A percentile compares a stretch with the other conserved stretches of the same genome.
These are phyloP conservation scores for Helotiales sp. DNA, from an alignment of 2,329 filamentous ascomycete genomes.

Conservation along the genomic window DNA sequence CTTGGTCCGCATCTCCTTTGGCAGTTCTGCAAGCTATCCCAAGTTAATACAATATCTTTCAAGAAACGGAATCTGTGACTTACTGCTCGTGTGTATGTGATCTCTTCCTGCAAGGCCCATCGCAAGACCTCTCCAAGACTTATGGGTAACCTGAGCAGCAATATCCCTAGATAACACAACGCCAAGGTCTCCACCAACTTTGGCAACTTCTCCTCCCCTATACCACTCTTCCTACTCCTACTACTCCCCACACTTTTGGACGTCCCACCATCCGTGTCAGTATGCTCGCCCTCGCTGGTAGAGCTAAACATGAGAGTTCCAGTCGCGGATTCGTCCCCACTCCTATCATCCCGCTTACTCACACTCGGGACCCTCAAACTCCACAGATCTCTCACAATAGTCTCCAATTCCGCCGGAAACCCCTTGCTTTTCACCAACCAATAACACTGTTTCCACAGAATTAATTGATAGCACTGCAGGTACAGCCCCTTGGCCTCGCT, in stretches of 20 bases:
- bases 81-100: constrained; percentile 72
- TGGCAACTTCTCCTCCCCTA: constrained; percentile 48
- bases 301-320: constrained; percentile 37
- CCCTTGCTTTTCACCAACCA: constrained; percentile 69
- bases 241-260: constrained; percentile 46
- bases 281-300: constrained; percentile 36
- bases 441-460: constrained; percentile 77
- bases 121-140: constrained; percentile 69
- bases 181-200: constrained; percentile 72
- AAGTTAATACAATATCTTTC: background rate
- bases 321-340: constrained; percentile 35
- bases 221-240: constrained; percentile 33
- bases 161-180: constrained; percentile 75
- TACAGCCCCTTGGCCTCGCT: constrained; percentile 74
- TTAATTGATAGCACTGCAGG: constrained; percentile 79
- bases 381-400: constrained; percentile 83
- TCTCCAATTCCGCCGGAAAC: constrained; percentile 73
- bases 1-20: constrained; percentile 63
- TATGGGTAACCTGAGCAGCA: constrained; percentile 76
- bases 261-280: constrained; percentile 37
- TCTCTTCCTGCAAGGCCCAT: constrained; percentile 66
- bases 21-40: constrained; percentile 54
- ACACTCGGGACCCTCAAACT: constrained; percentile 51
- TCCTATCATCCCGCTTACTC: constrained; percentile 37
- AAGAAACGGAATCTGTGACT: constrained; percentile 28